Evolutionary conservation across 1,284 basidiomycete species (phyloP).

Genomic region (Gymnopus androsaceus): DNA sequence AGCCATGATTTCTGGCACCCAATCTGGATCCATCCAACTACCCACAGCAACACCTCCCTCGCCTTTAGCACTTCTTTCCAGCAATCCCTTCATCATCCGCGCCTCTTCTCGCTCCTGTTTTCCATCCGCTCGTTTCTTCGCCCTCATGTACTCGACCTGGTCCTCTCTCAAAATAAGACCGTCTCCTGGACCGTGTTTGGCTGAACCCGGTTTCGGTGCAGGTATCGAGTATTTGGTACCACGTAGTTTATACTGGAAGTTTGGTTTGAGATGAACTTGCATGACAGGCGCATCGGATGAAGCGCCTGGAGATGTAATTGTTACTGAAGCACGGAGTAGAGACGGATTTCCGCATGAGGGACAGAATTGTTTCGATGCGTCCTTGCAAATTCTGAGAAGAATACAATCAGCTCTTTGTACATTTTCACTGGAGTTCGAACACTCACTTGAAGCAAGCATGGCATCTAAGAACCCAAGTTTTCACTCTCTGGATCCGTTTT

Average conservation of each 20-base stretch:
- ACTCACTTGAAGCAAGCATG: slow-evolving; percentile 99
- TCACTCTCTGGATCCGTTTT: slow-evolving; percentile 86
- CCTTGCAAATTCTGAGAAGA: slow-evolving; percentile 87
- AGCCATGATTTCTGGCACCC: slow-evolving; percentile 85
- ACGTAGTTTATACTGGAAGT: slow-evolving; percentile 92
- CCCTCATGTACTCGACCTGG: slow-evolving; percentile 83
- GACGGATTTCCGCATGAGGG: slow-evolving; percentile 96
- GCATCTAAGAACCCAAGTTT: slow-evolving; percentile 95
- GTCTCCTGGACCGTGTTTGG: slow-evolving; percentile 79
- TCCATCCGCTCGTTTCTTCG: slow-evolving; percentile 73
- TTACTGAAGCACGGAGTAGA: slow-evolving; percentile 89
- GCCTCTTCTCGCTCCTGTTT: slow-evolving; percentile 79
- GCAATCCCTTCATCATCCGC: slow-evolving; percentile 66
- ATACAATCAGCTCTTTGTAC: background rate
- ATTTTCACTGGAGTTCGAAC: background rate
- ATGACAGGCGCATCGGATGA: slow-evolving; percentile 62
- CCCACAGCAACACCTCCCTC: slow-evolving; percentile 58
- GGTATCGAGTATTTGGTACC: slow-evolving; percentile 96
- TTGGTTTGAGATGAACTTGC: slow-evolving; percentile 88
- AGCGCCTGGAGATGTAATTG: slow-evolving; percentile 70
- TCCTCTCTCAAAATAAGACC: slow-evolving; percentile 90
- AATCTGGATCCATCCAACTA: slow-evolving; percentile 95
- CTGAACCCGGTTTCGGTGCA: slow-evolving; percentile 85
- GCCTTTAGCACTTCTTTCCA: slow-evolving; percentile 45
- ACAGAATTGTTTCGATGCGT: slow-evolving; percentile 94